A percentile compares a stretch with the other conserved stretches of the same genome.
phyloP scores from a whole-genome alignment of 1,139 yeast species.

The Diutina siamensis region DNA sequence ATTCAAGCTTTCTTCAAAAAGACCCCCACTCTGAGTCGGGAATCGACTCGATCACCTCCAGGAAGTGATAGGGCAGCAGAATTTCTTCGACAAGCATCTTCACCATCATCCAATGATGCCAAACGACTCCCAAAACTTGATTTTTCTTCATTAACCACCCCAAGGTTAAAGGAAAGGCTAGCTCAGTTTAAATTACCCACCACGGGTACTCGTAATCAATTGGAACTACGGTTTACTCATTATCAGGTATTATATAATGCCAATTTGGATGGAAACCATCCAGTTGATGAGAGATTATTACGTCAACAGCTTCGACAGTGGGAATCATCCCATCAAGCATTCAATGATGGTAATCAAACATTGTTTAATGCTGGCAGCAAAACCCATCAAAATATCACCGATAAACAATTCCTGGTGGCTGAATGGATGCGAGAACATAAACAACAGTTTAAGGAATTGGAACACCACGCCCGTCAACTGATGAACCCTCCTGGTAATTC shows the following conservation, averaged over 20 bases:
- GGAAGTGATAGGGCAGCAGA: neutral
- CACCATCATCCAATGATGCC: constrained; percentile 10
- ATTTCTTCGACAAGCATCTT: neutral
- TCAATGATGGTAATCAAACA: neutral
- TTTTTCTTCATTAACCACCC: constrained; percentile 45
- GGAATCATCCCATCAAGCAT: constrained; percentile 4
- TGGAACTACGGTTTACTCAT: constrained; percentile 67
- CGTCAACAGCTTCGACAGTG: constrained; percentile 4
- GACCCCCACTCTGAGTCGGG: neutral
- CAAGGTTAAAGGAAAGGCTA: constrained; percentile 53
- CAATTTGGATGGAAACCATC: constrained; percentile 1
- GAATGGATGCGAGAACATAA: constrained; percentile 42
- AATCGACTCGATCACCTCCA: neutral
- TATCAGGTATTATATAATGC: constrained; percentile 36
- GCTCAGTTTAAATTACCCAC: constrained; percentile 43
- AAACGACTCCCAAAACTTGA: constrained; percentile 48
- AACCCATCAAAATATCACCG: constrained; percentile 20
- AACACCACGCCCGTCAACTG: constrained; percentile 32
- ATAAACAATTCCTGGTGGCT: constrained; percentile 28
- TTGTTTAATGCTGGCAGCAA: neutral
- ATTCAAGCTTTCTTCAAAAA: constrained; percentile 1
- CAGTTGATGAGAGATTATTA: neutral
- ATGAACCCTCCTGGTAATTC: neutral
- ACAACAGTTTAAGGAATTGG: constrained; percentile 40
- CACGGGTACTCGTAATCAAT: constrained; percentile 48